These are phyloP conservation scores for Apiospora phragmitis DNA, from an alignment of 2,329 filamentous ascomycete genomes.

Conservation along the genomic window DNA sequence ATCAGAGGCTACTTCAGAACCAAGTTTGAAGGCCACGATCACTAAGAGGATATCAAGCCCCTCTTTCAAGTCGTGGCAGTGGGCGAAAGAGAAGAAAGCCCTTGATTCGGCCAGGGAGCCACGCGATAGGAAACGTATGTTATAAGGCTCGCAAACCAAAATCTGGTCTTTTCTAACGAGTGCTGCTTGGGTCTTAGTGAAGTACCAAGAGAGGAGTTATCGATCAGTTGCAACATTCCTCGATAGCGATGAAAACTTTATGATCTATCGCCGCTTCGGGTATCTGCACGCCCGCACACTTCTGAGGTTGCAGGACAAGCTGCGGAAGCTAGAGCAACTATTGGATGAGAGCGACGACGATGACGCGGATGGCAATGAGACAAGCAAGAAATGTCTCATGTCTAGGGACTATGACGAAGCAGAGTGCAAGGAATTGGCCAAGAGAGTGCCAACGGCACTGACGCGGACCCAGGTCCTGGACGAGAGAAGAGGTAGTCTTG, in stretches of 20 bases:
- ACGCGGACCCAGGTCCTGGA: neutral
- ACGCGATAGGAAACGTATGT: neutral
- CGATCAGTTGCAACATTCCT: neutral
- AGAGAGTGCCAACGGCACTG: neutral
- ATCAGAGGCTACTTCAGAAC: neutral
- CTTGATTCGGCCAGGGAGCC: neutral
- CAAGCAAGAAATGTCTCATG: neutral
- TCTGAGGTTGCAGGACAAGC: neutral
- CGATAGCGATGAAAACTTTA: constrained; percentile 12
- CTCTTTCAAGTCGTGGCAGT: neutral
- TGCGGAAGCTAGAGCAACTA: neutral
- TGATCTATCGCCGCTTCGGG: constrained; percentile 9
- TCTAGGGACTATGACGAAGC: neutral
- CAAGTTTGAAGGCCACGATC: neutral
- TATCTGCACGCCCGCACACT: constrained; percentile 1
- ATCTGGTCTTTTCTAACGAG: neutral
- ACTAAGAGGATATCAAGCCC: neutral
- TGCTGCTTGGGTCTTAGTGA: neutral
- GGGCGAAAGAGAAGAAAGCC: neutral
- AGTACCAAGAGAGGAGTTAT: neutral
- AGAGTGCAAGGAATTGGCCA: neutral
- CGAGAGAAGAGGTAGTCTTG: neutral
- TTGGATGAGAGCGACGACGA: neutral
- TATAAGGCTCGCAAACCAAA: neutral
- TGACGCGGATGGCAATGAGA: neutral